Base-by-base conservation (phyloP, 331 rosid genomes). In the Stylosanthes scabra region DNA sequence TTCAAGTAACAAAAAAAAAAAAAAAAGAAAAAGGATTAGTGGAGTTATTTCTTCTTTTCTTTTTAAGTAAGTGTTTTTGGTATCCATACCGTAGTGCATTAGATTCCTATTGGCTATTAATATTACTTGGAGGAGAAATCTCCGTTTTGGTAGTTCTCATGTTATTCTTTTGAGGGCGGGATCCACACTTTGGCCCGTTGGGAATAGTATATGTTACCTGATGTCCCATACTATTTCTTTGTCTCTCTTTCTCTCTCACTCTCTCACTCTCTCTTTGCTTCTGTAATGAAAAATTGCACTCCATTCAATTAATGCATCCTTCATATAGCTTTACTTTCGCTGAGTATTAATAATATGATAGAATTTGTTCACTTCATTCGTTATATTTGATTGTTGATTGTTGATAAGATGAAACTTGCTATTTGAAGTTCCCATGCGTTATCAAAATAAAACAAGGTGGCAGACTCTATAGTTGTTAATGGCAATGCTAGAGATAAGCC, bases 131-230 rank as follows among this genome's bases (percentile, higher is more conserved):
- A 62, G 90, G 82, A 75, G 88, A 81, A 78, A 80, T 83, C 82
- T 78, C 83, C 87, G 73, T 83, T 77, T 80, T 84, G 85, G 78
- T 81, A 80, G 81, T 71, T 63, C 63, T 71, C 72, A 28, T 68
- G 62, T 77, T 77, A 85, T 85, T 82, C 83, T 85, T 82, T 82
- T 80, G 11, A 78, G 74, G 72, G 74, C 69, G 69, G 84, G 78
- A 69, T 79, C 71, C 70, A 68, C 28, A 54, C 79, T 73, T 66
- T 72, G 74, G 46, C 75, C 65, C 49, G 80, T 54, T 59, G 59
- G 84, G 71, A 82, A 70, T 76, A 74, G 76, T 72, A 76, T 79
- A 76, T 51, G 57, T 51, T 51, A 51, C 57, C 8, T 31, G 3
- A 51, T 74, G 70, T 72, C 74, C 72, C 68, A 29, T 55, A 68